phyloP scores from a whole-genome alignment of 1,284 basidiomycete genomes.

The Fomitopsis palustris region DNA sequence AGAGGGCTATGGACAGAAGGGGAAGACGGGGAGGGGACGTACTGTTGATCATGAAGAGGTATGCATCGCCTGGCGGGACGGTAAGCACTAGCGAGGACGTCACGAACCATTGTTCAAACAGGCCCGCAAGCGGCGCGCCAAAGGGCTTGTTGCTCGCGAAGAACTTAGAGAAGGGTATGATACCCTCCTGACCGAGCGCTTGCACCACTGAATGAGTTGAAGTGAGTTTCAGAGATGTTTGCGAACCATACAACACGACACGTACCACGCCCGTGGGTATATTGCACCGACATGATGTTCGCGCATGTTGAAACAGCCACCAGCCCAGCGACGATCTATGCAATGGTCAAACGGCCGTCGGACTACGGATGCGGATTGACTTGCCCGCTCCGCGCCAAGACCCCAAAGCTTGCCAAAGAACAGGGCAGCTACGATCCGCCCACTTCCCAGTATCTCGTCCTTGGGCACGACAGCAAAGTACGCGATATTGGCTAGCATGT shows the following conservation, averaged over 20 bases:
- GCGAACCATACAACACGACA: not conserved
- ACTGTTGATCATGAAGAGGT: conserved; percentile 64
- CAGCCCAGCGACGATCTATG: conserved; percentile 53
- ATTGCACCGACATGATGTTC: conserved; percentile 58
- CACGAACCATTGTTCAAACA: conserved; percentile 50
- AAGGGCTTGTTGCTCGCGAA: conserved; percentile 65
- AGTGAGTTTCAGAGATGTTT: not conserved
- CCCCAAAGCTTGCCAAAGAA: conserved; percentile 72
- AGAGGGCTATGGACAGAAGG: not conserved
- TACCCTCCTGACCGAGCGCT: conserved; percentile 64
- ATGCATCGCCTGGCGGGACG: conserved; percentile 64
- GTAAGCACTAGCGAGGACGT: conserved; percentile 45
- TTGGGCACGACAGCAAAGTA: conserved; percentile 70
- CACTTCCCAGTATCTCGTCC: conserved; percentile 57
- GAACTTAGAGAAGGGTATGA: conserved; percentile 54
- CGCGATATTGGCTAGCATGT: conserved; percentile 61
- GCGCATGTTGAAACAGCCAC: conserved; percentile 63
- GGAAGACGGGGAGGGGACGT: conserved; percentile 29
- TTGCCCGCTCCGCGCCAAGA: conserved; percentile 49
- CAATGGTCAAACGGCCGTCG: not conserved
- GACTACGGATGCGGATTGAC: conserved; percentile 5
- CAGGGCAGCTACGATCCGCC: conserved; percentile 59
- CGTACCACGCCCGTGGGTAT: conserved; percentile 60
- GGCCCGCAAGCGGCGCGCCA: conserved; percentile 51
- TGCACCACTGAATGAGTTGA: conserved; percentile 50